These are phyloP conservation scores for Effrenium voratum DNA, from an alignment of 73 alveolate species.

Conservation along the genomic window DNA sequence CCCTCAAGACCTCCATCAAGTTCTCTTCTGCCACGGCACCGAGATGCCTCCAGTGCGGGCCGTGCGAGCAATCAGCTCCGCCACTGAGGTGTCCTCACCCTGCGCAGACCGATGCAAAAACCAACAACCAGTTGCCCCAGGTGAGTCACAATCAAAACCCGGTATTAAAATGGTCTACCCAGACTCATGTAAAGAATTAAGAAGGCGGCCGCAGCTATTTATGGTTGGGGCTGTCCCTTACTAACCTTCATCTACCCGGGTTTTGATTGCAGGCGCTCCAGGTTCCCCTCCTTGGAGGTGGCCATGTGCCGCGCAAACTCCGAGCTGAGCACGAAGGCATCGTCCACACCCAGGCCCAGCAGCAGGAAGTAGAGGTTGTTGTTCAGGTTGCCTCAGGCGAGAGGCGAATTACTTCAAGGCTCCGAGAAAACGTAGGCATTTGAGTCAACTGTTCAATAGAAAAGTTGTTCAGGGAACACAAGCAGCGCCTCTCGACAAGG, in stretches of 20 bases:
- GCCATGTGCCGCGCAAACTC: conserved; percentile 33
- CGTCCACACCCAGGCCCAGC: conserved; percentile 95
- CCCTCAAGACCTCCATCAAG: too few relatives aligned
- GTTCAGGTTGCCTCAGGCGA: conserved; percentile 76
- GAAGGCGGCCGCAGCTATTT: too few relatives aligned
- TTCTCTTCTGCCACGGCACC: background rate
- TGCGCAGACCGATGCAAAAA: background rate
- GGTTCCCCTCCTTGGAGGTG: background rate
- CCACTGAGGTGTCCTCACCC: conserved; percentile 14
- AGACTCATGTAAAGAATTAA: background rate
- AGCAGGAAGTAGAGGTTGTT: conserved; percentile 93
- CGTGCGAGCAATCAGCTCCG: conserved; percentile 48
- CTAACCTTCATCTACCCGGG: background rate
- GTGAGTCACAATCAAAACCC: too few relatives aligned
- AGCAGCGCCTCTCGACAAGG: too few relatives aligned
- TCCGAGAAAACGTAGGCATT: too few relatives aligned
- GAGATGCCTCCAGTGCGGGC: conserved; percentile 94
- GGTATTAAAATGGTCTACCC: background rate
- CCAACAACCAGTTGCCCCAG: background rate
- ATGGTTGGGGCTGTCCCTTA: background rate
- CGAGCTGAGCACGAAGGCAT: conserved; percentile 92
- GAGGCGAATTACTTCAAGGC: too few relatives aligned
- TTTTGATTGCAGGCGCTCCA: background rate
- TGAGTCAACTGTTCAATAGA: too few relatives aligned
- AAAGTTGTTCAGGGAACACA: too few relatives aligned